phyloP scores from a whole-genome alignment of 139 green algal genomes.

The Yamagishiella unicocca region DNA sequence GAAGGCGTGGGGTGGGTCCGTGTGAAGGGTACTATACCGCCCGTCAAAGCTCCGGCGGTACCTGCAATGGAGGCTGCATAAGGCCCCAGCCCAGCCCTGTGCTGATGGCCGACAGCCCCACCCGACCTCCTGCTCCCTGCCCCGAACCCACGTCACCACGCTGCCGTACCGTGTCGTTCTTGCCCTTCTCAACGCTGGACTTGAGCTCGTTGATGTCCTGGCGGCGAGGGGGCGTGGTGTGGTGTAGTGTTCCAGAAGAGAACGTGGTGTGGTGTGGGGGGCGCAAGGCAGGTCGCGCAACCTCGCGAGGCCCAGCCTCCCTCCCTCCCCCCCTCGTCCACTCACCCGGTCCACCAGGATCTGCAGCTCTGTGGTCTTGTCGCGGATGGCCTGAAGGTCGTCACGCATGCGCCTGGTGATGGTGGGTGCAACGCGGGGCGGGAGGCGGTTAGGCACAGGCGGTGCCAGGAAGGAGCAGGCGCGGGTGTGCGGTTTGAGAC shows the following conservation, averaged over 20 bases:
- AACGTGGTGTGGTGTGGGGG: not conserved
- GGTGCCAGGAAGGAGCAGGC: not conserved
- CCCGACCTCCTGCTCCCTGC: no score
- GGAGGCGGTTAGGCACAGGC: not conserved
- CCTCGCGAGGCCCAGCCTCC: no score
- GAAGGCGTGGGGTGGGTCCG: not conserved
- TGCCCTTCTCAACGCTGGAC: constrained; percentile 88
- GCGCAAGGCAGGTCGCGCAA: not conserved
- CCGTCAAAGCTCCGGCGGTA: no score
- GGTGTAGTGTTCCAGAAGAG: not conserved
- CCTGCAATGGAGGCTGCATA: no score
- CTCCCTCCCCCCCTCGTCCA: not conserved
- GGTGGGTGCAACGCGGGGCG: not conserved
- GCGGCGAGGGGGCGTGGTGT: no score
- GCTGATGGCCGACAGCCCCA: no score
- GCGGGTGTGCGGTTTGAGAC: not conserved
- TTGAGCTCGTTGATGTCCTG: constrained; percentile 90
- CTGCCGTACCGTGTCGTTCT: constrained; percentile 83
- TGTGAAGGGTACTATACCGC: no score
- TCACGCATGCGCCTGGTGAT: constrained; percentile 85
- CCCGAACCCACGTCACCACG: no score
- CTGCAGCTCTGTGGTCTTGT: constrained; percentile 90
- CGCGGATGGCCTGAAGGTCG: constrained; percentile 85
- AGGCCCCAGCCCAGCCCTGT: no score
- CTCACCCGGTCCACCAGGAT: constrained; percentile 81